Percentiles rank a stretch among this genome's conserved stretches.
These are phyloP conservation scores for Fallopia convolvulus DNA, from an alignment of 148 eudicot genomes.

Conservation along the genomic window DNA sequence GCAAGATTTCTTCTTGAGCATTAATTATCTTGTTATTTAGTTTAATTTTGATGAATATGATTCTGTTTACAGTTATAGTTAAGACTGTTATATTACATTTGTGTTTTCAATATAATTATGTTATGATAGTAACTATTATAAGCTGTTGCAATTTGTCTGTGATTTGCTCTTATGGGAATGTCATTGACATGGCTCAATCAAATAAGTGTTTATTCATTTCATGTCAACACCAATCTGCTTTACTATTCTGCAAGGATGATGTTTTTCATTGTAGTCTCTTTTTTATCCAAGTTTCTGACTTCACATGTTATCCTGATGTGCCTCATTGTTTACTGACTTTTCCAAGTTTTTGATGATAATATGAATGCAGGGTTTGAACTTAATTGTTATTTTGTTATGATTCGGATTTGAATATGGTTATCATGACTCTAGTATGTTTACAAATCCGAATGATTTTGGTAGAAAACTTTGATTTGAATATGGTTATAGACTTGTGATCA, in stretches of 20 bases:
- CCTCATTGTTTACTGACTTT: no score
- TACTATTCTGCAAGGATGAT: no score
- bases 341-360: no score
- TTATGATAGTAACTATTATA: not conserved
- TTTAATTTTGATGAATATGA: not conserved
- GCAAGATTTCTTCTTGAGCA: slow-evolving; percentile 4
- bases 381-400: no score
- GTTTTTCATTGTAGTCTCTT: no score
- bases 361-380: no score
- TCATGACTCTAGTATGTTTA: no score
- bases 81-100: not conserved
- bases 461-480: not conserved
- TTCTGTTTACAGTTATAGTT: not conserved
- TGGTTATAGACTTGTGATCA: not conserved
- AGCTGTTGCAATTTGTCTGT: not conserved
- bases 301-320: no score
- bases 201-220: not conserved
- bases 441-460: not conserved
- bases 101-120: not conserved
- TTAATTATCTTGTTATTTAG: not conserved
- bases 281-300: no score
- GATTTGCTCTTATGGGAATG: not conserved
- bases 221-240: not conserved
- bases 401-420: no score
- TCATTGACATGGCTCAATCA: not conserved